Evolutionary conservation across 139 green algal species (phyloP), one percentile per base, ranked within the genome.

Genomic region (Auxenochlorella protothecoides): DNA sequence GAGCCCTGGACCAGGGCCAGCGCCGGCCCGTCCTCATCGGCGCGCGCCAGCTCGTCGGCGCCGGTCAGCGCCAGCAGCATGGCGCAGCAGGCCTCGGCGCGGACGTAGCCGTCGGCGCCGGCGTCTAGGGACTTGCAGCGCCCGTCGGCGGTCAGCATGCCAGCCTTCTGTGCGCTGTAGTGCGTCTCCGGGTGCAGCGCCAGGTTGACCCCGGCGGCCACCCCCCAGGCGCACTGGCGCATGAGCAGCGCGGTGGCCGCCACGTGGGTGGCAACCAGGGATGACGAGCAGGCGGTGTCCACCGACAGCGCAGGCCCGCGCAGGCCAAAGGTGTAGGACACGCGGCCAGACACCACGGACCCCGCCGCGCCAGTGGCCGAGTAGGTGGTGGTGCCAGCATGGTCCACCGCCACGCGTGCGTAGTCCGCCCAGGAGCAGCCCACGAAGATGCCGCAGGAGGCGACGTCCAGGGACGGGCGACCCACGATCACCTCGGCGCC

Each of bases 281-380:
- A 85, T 5, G 82, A 84, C 3, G 84, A 88, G 75, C 86, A 91
- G 52, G 83, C 72, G 7, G 89, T 92, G 76, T 89, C 83, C 11
- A 89, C 74, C 16, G 71, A 77, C 5, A 86, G 52, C 7, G 79
- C 72, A 4, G 84, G 76, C 12, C 81, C 78, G 2, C 68, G 68
- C 52, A 87, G 75, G 55, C 83, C 83, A 72, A 87, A 91, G 55
- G 72, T 81, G 76, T 85, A 89, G 53, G 77, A 81, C 6, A 91
- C 27, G 15, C 85, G 80, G 7, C 85, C 85, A 12, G 77, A 78
- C 14, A 85, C 27, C 65, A 87, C 81, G 53, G 68, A 69, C 10
- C 44, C 54, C 11, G 76, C 59, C 8, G 73, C 80, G 68, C 82
- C 82, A 4, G 80, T 85, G 54, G 76, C 79, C 14, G 81, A 81